Conservation (phyloP, 371 early-diverging fungal species). For the Homolaphlyctis polyrhiza region DNA sequence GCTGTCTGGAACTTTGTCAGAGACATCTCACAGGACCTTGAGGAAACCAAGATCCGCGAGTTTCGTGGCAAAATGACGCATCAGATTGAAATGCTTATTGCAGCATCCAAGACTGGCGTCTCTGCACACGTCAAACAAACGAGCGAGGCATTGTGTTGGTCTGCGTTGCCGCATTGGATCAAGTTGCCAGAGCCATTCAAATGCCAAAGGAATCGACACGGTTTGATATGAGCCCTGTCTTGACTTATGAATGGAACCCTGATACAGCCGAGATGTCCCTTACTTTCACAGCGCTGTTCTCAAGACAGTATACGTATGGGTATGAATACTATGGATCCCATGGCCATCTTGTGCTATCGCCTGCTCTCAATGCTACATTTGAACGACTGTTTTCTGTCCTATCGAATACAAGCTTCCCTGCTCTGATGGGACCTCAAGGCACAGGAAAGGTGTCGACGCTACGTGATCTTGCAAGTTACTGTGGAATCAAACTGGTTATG, state of each 20-base stretch:
- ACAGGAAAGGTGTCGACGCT: conserved; percentile 20
- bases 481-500: no score
- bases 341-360: conserved; percentile 11
- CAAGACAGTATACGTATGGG: conserved; percentile 12
- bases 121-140: no score
- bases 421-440: conserved; percentile 23
- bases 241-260: no score
- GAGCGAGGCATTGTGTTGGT: no score
- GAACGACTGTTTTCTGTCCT: conserved; percentile 5
- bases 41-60: background rate
- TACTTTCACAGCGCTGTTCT: background rate
- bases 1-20: background rate
- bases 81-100: background rate
- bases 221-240: no score
- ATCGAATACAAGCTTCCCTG: conserved; percentile 5
- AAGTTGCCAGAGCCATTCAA: no score
- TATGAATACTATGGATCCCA: conserved; percentile 20
- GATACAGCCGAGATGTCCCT: background rate
- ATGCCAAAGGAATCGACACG: no score
- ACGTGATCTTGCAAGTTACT: conserved; percentile 21
- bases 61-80: background rate
- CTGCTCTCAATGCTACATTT: conserved; percentile 10
- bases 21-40: background rate
- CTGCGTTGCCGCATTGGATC: no score
- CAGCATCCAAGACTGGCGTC: background rate